Percentiles rank a stretch among this genome's conserved stretches.
phyloP scores from a whole-genome alignment of 352 stramenopile species.

The Phytophthora podocarpi region DNA sequence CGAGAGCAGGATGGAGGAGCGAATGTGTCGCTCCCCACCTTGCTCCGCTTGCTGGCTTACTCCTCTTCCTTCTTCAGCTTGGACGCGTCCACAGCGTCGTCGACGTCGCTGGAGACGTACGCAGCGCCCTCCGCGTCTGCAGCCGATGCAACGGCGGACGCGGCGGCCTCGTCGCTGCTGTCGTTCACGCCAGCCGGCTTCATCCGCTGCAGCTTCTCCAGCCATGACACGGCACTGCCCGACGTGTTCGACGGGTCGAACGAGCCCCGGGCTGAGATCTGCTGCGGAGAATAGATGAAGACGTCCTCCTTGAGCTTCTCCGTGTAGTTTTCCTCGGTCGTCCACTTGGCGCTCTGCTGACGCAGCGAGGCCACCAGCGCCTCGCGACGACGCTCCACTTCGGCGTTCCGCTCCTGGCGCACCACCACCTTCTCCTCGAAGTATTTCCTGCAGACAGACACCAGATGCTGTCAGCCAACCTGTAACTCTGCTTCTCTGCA shows the following conservation, averaged over 20 bases:
- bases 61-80: constrained; percentile 28
- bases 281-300: constrained; percentile 84
- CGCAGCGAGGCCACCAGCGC: constrained; percentile 65
- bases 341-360: constrained; percentile 73
- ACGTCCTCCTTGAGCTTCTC: constrained; percentile 87
- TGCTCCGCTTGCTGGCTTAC: constrained; percentile 28
- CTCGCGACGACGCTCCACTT: constrained; percentile 72
- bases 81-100: constrained; percentile 8
- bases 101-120: constrained; percentile 2
- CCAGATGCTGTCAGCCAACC: not conserved
- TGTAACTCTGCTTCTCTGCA: not conserved
- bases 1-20: not conserved
- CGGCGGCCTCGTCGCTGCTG: constrained; percentile 34
- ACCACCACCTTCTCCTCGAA: constrained; percentile 85
- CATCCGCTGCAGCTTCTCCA: constrained; percentile 90
- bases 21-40: not conserved
- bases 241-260: constrained; percentile 74
- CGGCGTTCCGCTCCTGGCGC: constrained; percentile 57
- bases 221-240: constrained; percentile 80
- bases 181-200: constrained; percentile 66
- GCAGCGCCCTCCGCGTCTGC: constrained; percentile 26
- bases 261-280: constrained; percentile 66
- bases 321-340: constrained; percentile 69
- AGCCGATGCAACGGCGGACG: constrained; percentile 29
- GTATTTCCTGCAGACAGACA: constrained; percentile 47